Percentiles rank a stretch among this genome's conserved stretches.
These are phyloP conservation scores for Aspergillus clavatus DNA, from an alignment of 2,329 filamentous ascomycete genomes.

Conservation along the genomic window DNA sequence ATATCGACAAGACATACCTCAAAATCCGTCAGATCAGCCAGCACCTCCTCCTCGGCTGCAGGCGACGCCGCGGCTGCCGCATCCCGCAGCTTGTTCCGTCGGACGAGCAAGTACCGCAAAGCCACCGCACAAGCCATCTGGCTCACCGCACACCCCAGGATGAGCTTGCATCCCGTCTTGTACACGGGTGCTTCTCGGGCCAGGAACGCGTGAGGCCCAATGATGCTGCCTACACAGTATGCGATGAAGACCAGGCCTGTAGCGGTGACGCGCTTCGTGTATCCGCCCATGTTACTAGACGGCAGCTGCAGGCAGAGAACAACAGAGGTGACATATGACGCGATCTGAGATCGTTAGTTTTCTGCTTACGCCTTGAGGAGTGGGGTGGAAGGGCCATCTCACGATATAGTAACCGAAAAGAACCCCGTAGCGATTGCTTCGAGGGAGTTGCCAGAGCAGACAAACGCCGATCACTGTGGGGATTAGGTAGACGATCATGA, in stretches of 20 bases:
- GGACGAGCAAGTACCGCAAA: constrained; percentile 15
- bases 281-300: constrained; percentile 43
- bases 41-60: constrained; percentile 6
- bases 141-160: constrained; percentile 34
- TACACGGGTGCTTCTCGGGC: constrained; percentile 44
- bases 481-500: constrained; percentile 50
- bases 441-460: constrained; percentile 49
- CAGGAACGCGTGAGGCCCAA: constrained; percentile 45
- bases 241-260: constrained; percentile 44
- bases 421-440: constrained; percentile 43
- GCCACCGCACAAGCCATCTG: constrained; percentile 18
- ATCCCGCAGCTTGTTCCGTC: constrained; percentile 20
- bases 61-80: background rate
- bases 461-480: constrained; percentile 49
- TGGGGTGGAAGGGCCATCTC: background rate
- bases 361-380: background rate
- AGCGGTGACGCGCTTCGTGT: constrained; percentile 48
- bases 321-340: constrained; percentile 47
- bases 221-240: constrained; percentile 43
- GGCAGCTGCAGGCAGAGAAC: constrained; percentile 48
- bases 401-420: constrained; percentile 51
- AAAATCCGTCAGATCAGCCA: constrained; percentile 26
- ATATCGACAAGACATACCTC: constrained; percentile 14
- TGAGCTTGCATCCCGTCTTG: constrained; percentile 49
- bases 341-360: constrained; percentile 25